These are phyloP conservation scores for Glycyrrhiza uralensis DNA, from an alignment of 306 rosid genomes.

Conservation along the genomic window DNA sequence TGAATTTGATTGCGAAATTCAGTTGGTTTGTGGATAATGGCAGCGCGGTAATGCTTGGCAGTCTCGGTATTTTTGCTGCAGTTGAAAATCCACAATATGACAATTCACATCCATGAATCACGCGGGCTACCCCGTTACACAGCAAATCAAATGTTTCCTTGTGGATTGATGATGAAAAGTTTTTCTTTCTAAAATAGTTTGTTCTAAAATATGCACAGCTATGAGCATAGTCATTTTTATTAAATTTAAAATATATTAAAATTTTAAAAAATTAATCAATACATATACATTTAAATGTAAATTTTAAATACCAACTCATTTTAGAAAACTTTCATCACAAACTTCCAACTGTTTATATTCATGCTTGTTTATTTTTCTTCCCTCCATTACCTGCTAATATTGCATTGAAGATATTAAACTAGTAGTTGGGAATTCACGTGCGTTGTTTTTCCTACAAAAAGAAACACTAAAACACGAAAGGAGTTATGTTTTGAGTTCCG, in stretches of 20 bases:
- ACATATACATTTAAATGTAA: background rate
- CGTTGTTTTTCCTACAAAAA: background rate
- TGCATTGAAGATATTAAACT: background rate
- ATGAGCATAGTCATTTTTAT: background rate
- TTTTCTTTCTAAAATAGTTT: background rate
- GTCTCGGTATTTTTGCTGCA: background rate
- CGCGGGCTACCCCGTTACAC: background rate
- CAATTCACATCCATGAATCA: background rate
- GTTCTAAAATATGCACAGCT: background rate
- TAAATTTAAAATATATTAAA: background rate
- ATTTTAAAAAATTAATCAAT: background rate
- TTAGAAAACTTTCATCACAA: background rate
- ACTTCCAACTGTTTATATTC: background rate
- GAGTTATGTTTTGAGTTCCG: background rate
- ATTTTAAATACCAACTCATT: background rate
- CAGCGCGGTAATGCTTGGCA: constrained; percentile 1
- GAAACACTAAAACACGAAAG: background rate
- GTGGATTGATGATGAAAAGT: background rate
- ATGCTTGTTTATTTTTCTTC: background rate
- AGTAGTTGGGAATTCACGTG: background rate
- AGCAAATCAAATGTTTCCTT: background rate
- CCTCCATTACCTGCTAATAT: background rate
- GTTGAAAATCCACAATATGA: background rate
- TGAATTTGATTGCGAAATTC: too few relatives aligned
- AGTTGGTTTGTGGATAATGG: background rate